These are phyloP conservation scores for Oryza brachyantha DNA, from an alignment of 176 grass and related monocot species.

Conservation along the genomic window DNA sequence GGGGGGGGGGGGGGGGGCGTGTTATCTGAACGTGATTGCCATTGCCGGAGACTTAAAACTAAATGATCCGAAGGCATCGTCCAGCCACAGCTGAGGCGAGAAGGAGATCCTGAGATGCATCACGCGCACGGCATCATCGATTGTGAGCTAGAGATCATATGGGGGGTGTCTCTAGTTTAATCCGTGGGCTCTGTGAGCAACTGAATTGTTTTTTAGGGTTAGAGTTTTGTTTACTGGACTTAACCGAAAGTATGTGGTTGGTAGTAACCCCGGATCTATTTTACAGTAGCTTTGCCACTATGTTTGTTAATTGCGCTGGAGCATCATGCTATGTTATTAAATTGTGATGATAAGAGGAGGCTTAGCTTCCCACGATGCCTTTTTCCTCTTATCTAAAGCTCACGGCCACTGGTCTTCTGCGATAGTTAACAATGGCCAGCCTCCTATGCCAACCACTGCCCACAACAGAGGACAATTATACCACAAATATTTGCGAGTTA, in stretches of 20 bases:
- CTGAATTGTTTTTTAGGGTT: not conserved
- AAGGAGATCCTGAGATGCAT: not conserved
- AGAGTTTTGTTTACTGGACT: not conserved
- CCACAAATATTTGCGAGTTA: not conserved
- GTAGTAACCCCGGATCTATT: not conserved
- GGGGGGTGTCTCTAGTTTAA: not conserved
- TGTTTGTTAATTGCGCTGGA: not conserved
- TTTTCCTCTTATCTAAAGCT: slow-evolving; percentile 6
- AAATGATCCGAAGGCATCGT: not conserved
- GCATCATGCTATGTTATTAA: slow-evolving; percentile 5
- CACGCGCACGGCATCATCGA: not conserved
- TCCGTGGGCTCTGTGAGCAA: not conserved
- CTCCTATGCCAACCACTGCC: slow-evolving; percentile 31
- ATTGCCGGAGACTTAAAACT: not conserved
- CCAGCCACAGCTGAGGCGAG: not conserved
- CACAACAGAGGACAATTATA: slow-evolving; percentile 24
- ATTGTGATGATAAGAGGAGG: not conserved
- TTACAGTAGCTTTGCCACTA: not conserved
- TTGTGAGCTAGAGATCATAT: not conserved
- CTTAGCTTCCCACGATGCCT: not conserved
- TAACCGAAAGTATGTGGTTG: slow-evolving; percentile 20
- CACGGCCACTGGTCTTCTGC: slow-evolving; percentile 4
- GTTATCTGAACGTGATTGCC: not conserved
- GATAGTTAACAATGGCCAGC: not conserved
- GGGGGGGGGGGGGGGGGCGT: too few relatives aligned